Percentiles rank a stretch among this genome's conserved stretches.
These are phyloP conservation scores for Lotmaria passim DNA, from an alignment of 208 protist genomes.

Conservation along the genomic window DNA sequence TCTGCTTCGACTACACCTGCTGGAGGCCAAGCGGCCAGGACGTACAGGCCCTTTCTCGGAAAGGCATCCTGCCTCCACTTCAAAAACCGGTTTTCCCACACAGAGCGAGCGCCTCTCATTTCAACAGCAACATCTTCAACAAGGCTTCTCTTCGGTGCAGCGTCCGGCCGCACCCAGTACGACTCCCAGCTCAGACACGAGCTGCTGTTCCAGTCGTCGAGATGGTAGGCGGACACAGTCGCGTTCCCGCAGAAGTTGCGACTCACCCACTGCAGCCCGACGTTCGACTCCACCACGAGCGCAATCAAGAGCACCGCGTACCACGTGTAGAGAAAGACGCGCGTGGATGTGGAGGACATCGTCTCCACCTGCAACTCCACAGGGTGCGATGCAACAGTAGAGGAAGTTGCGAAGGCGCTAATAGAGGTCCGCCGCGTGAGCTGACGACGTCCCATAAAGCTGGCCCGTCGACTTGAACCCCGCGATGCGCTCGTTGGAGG, in stretches of 20 bases:
- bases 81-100: too few species aligned
- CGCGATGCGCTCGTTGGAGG: neutral
- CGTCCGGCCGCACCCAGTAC: conserved; percentile 24
- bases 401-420: neutral
- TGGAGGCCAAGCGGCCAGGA: conserved; percentile 9
- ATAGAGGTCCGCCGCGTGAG: neutral
- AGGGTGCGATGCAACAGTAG: neutral
- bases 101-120: too few species aligned
- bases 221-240: conserved; percentile 40
- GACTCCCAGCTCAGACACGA: conserved; percentile 34
- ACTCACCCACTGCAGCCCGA: conserved; percentile 69
- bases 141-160: neutral
- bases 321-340: conserved; percentile 71
- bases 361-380: conserved; percentile 80
- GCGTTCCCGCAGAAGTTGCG: conserved; percentile 60
- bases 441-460: neutral
- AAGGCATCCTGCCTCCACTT: too few species aligned
- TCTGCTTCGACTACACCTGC: too few species aligned
- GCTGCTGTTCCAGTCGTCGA: conserved; percentile 64
- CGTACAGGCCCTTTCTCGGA: too few species aligned
- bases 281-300: conserved; percentile 59
- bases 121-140: neutral
- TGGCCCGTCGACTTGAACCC: neutral
- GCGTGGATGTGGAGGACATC: conserved; percentile 56
- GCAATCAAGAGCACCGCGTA: conserved; percentile 64